Percentiles rank a stretch among this genome's conserved stretches.
Conservation (phyloP, 495 filamentous ascomycete species). For the Diplogelasinospora grovesii region DNA sequence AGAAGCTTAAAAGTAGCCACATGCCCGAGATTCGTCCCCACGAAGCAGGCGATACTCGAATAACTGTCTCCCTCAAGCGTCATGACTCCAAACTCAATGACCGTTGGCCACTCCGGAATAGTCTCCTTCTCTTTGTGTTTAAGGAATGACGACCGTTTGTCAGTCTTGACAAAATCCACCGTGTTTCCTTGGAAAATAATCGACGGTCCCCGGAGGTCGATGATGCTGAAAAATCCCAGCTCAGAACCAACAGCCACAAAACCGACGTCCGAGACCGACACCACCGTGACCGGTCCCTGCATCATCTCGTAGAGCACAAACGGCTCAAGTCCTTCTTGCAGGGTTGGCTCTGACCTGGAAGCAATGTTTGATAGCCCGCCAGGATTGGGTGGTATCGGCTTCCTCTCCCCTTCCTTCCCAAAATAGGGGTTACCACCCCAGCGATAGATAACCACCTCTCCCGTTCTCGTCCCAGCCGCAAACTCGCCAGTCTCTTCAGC, state of each 20-base stretch:
- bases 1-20: slow-evolving; percentile 85
- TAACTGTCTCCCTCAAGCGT: slow-evolving; percentile 88
- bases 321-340: slow-evolving; percentile 79
- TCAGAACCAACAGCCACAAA: slow-evolving; percentile 86
- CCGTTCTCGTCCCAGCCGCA: slow-evolving; percentile 69
- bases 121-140: slow-evolving; percentile 30
- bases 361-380: slow-evolving; percentile 65
- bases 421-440: slow-evolving; percentile 73
- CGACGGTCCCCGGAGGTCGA: slow-evolving; percentile 82
- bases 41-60: slow-evolving; percentile 87
- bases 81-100: slow-evolving; percentile 87
- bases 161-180: slow-evolving; percentile 57
- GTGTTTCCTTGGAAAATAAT: slow-evolving; percentile 72
- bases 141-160: slow-evolving; percentile 60
- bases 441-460: slow-evolving; percentile 80
- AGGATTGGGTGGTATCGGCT: slow-evolving; percentile 49
- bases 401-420: slow-evolving; percentile 41
- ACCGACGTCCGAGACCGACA: slow-evolving; percentile 82
- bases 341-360: slow-evolving; percentile 65
- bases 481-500: slow-evolving; percentile 74
- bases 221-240: slow-evolving; percentile 65
- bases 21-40: slow-evolving; percentile 78
- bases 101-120: slow-evolving; percentile 63
- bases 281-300: slow-evolving; percentile 66
- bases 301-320: slow-evolving; percentile 73